A percentile compares a stretch with the other conserved stretches of the same genome.
Conservation (phyloP, 352 stramenopile species). For the Phytophthora syringae region DNA sequence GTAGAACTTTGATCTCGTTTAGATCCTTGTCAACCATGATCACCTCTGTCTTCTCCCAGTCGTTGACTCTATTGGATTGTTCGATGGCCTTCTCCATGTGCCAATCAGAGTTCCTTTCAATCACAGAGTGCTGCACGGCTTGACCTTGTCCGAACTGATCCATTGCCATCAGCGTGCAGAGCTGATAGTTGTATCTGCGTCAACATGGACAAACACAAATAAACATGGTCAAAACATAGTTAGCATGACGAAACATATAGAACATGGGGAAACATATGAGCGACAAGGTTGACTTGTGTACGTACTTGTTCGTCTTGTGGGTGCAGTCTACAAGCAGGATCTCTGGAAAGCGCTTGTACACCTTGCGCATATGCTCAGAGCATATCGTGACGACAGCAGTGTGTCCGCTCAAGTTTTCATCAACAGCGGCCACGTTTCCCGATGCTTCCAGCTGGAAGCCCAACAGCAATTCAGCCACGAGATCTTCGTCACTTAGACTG, state of each 20-base stretch:
- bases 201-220: not conserved
- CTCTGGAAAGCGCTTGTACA: constrained; percentile 7
- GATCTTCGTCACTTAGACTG: too few relatives aligned
- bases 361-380: constrained; percentile 4
- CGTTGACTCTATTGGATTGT: too few relatives aligned
- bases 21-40: too few relatives aligned
- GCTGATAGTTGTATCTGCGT: constrained; percentile 15
- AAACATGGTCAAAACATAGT: constrained; percentile 4
- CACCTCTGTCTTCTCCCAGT: too few relatives aligned
- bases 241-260: not conserved
- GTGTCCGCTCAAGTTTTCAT: too few relatives aligned
- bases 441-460: too few relatives aligned
- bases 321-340: constrained; percentile 15
- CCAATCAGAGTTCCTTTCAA: constrained; percentile 14
- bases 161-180: constrained; percentile 11
- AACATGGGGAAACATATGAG: not conserved
- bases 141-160: constrained; percentile 9
- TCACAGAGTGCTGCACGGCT: constrained; percentile 11
- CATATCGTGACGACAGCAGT: too few relatives aligned
- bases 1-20: constrained; percentile 13
- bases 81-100: too few relatives aligned
- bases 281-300: not conserved
- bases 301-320: constrained; percentile 19
- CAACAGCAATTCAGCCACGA: too few relatives aligned
- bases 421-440: too few relatives aligned